Conservation (phyloP, 2,329 filamentous ascomycete species). For the Fonsecaea pugnacius region DNA sequence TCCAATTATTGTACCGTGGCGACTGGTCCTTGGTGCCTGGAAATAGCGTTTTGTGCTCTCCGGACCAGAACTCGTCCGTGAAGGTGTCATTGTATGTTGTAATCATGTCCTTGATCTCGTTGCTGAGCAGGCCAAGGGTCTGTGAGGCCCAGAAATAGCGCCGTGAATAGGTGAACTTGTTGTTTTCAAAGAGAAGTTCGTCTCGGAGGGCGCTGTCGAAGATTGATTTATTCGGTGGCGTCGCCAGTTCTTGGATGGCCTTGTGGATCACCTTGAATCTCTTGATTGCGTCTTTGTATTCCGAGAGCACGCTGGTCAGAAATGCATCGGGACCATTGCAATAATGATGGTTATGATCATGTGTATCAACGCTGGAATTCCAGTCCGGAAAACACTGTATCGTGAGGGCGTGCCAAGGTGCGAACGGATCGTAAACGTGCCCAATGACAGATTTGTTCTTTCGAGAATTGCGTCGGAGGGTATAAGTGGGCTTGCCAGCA, state of each 20-base stretch:
- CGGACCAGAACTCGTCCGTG: constrained; percentile 38
- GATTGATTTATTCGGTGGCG: constrained; percentile 54
- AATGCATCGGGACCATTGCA: constrained; percentile 67
- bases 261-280: constrained; percentile 62
- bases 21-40: constrained; percentile 36
- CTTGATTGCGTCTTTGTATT: constrained; percentile 65
- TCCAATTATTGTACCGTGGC: constrained; percentile 37
- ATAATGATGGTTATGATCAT: constrained; percentile 61
- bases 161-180: constrained; percentile 37
- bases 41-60: constrained; percentile 37
- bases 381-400: constrained; percentile 66
- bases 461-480: constrained; percentile 56
- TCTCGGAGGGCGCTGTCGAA: constrained; percentile 37
- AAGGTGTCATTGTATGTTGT: constrained; percentile 36
- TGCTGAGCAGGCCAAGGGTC: constrained; percentile 38
- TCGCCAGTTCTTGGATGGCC: constrained; percentile 62
- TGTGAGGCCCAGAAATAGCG: constrained; percentile 41
- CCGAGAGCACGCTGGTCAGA: constrained; percentile 60
- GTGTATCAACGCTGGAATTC: constrained; percentile 59
- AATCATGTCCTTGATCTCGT: constrained; percentile 40
- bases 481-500: constrained; percentile 56
- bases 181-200: constrained; percentile 37
- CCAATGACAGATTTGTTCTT: constrained; percentile 56
- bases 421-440: constrained; percentile 62
- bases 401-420: constrained; percentile 64